These are phyloP conservation scores for Anthoceros angustus DNA, from an alignment of 225 moss, liverwort and hornwort species.

Conservation along the genomic window DNA sequence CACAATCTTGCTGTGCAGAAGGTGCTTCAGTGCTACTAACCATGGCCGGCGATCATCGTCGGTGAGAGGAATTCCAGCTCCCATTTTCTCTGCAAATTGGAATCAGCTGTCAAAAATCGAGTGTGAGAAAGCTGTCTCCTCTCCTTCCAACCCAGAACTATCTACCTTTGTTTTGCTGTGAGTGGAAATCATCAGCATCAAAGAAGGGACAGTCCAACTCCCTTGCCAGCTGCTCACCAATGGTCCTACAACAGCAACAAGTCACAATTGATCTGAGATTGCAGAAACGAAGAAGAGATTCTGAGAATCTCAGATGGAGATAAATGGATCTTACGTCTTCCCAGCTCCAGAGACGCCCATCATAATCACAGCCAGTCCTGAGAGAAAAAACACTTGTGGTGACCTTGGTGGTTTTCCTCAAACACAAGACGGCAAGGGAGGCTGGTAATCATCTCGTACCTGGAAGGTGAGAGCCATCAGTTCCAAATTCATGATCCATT, in stretches of 20 bases:
- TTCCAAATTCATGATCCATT: too few species aligned
- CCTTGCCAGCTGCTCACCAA: slow-evolving; percentile 51
- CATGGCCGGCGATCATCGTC: slow-evolving; percentile 71
- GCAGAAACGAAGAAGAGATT: background rate
- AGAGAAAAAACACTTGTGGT: background rate
- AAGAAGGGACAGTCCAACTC: slow-evolving; percentile 36
- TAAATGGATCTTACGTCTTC: slow-evolving; percentile 28
- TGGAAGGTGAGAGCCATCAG: too few species aligned
- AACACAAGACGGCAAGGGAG: too few species aligned
- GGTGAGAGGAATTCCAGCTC: slow-evolving; percentile 37
- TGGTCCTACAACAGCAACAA: slow-evolving; percentile 25
- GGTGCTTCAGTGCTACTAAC: slow-evolving; percentile 44
- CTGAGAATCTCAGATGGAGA: background rate
- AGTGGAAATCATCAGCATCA: slow-evolving; percentile 75
- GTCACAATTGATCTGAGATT: background rate
- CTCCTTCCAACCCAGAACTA: background rate
- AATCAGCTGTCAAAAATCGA: background rate
- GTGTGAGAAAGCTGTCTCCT: background rate
- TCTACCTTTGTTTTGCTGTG: slow-evolving; percentile 51
- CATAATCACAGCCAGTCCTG: slow-evolving; percentile 28
- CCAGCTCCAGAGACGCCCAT: slow-evolving; percentile 48
- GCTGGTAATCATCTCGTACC: too few species aligned
- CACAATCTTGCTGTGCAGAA: slow-evolving; percentile 26
- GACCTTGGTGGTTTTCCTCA: too few species aligned
- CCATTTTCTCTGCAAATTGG: slow-evolving; percentile 53